These are phyloP conservation scores for Penicillium rolfsii DNA, from an alignment of 2,329 filamentous ascomycete species.

Conservation along the genomic window DNA sequence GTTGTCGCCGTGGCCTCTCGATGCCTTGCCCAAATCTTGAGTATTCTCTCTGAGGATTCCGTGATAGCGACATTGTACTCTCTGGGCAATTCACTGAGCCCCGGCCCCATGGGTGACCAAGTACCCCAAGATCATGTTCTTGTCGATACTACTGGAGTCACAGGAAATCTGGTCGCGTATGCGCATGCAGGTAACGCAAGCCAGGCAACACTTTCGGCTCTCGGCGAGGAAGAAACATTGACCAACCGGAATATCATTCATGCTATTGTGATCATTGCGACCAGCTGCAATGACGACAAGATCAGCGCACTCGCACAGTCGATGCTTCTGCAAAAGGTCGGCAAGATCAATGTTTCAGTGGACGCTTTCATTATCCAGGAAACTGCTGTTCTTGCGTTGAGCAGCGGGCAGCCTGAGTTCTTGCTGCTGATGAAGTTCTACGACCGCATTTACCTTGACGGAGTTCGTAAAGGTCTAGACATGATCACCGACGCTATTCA, in stretches of 20 bases:
- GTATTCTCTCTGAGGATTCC: constrained; percentile 83
- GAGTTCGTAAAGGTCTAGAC: constrained; percentile 69
- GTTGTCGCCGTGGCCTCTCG: constrained; percentile 79
- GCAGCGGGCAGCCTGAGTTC: constrained; percentile 79
- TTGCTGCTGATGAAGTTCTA: constrained; percentile 84
- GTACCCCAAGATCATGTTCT: constrained; percentile 37
- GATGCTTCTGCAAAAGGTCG: constrained; percentile 94
- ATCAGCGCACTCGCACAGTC: constrained; percentile 91
- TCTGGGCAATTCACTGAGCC: constrained; percentile 90
- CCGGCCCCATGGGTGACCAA: constrained; percentile 60
- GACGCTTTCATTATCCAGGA: constrained; percentile 86
- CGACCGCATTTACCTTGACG: constrained; percentile 72
- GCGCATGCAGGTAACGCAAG: constrained; percentile 40
- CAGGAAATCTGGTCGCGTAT: constrained; percentile 50
- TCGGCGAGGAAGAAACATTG: constrained; percentile 75
- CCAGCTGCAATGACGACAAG: constrained; percentile 80
- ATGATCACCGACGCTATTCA: constrained; percentile 74
- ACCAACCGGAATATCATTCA: constrained; percentile 91
- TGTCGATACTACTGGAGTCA: constrained; percentile 49
- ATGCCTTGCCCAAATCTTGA: constrained; percentile 79
- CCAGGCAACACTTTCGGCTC: constrained; percentile 72
- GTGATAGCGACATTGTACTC: constrained; percentile 95
- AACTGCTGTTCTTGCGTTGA: constrained; percentile 74
- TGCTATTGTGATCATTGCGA: constrained; percentile 88
- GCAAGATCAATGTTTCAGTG: constrained; percentile 76